A percentile compares a stretch with the other conserved stretches of the same genome.
phyloP scores from a whole-genome alignment of 2,329 filamentous ascomycete species.

The Alternaria conjuncta region DNA sequence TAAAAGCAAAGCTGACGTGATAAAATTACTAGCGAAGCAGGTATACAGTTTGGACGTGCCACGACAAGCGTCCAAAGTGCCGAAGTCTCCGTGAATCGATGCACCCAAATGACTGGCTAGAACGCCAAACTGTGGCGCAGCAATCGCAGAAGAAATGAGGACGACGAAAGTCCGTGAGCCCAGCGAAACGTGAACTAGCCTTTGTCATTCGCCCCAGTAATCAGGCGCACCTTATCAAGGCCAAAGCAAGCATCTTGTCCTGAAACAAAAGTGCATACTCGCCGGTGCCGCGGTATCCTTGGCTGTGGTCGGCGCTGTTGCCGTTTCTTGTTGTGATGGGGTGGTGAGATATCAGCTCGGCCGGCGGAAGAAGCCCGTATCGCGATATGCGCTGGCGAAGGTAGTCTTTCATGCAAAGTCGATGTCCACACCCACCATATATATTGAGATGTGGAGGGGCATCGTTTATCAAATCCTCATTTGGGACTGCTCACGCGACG shows the following conservation, averaged over 20 bases:
- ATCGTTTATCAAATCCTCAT: neutral
- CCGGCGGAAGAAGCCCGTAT: neutral
- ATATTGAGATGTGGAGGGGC: neutral
- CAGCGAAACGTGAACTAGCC: neutral
- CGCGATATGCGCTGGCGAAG: neutral
- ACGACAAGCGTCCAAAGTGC: neutral
- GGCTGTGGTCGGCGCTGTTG: neutral
- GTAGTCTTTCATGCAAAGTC: neutral
- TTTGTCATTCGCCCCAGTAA: neutral
- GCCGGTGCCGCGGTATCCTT: neutral
- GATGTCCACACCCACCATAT: neutral
- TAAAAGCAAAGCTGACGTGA: neutral
- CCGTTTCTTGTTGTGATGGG: neutral
- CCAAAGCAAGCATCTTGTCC: neutral
- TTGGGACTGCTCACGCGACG: constrained; percentile 3
- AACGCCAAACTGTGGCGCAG: constrained; percentile 2
- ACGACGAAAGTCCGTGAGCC: neutral
- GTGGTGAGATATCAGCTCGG: neutral
- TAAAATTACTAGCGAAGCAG: neutral
- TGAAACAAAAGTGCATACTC: neutral
- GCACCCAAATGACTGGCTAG: neutral
- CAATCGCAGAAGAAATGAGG: neutral
- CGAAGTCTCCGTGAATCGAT: neutral
- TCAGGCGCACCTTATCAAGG: neutral
- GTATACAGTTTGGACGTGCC: neutral